phyloP scores from a whole-genome alignment of 495 filamentous ascomycete species.

The Hypomontagnella submonticulosa region DNA sequence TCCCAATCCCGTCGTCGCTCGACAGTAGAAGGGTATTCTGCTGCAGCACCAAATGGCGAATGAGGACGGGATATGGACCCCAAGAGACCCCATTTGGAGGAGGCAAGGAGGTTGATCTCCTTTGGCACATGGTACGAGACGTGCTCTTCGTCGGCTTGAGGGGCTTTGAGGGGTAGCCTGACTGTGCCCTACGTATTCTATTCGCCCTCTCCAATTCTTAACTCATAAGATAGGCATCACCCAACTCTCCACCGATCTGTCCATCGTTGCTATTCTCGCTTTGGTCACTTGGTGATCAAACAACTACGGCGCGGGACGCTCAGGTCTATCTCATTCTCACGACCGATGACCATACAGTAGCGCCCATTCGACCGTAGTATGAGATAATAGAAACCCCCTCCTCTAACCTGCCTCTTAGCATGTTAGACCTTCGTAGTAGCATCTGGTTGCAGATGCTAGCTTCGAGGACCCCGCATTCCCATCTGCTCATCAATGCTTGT shows the following conservation, averaged over 20 bases:
- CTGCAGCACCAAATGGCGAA: constrained; percentile 27
- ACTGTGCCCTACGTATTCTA: constrained; percentile 30
- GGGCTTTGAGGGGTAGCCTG: constrained; percentile 31
- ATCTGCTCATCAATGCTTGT: constrained; percentile 7
- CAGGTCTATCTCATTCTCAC: constrained; percentile 3
- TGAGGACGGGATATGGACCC: constrained; percentile 19
- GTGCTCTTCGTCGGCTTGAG: constrained; percentile 30
- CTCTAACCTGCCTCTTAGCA: constrained; percentile 7
- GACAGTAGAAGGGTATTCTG: constrained; percentile 23
- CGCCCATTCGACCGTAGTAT: constrained; percentile 23
- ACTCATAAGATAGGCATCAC: constrained; percentile 28
- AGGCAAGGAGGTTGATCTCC: constrained; percentile 32
- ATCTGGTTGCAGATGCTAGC: constrained; percentile 21
- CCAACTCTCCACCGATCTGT: constrained; percentile 16
- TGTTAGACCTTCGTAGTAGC: constrained; percentile 25
- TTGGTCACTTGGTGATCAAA: constrained; percentile 32
- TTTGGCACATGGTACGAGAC: constrained; percentile 23
- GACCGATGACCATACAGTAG: constrained; percentile 21
- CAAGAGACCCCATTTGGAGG: constrained; percentile 20
- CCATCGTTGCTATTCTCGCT: constrained; percentile 34
- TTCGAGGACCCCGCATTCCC: constrained; percentile 37
- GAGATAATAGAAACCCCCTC: constrained; percentile 27
- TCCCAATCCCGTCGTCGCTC: constrained; percentile 23
- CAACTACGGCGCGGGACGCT: constrained; percentile 23
- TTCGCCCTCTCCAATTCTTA: constrained; percentile 14